These are phyloP conservation scores for Calcarisporium arbuscula DNA, from an alignment of 2,329 filamentous ascomycete species.

Conservation along the genomic window DNA sequence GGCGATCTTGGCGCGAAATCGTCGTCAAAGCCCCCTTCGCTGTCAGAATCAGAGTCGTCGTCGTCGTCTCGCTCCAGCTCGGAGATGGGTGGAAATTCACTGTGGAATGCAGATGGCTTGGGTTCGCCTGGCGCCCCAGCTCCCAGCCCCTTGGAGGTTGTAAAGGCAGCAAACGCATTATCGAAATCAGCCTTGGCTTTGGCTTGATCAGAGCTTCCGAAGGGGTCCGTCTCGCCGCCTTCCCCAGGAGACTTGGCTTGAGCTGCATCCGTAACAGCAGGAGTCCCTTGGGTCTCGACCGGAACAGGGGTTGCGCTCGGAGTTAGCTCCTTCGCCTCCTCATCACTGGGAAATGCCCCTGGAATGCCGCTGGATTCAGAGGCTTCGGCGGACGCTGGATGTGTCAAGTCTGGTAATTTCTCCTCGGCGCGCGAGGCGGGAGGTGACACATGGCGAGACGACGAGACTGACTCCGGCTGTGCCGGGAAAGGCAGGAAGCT, in stretches of 20 bases:
- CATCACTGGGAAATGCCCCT: conserved; percentile 8
- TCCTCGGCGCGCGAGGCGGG: conserved; percentile 52
- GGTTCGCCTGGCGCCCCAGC: conserved; percentile 31
- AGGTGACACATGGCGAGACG: conserved; percentile 72
- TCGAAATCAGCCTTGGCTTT: conserved; percentile 79
- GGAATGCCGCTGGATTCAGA: conserved; percentile 15
- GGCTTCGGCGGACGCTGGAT: conserved; percentile 35
- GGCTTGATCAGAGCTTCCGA: conserved; percentile 44
- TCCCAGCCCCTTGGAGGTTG: conserved; percentile 43
- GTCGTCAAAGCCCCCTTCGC: conserved; percentile 85
- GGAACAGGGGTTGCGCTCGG: conserved; percentile 21
- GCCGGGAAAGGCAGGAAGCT: conserved; percentile 66
- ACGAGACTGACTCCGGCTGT: conserved; percentile 62
- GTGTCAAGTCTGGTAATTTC: too few species aligned
- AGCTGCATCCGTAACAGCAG: conserved; percentile 10
- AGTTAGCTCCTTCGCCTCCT: conserved; percentile 14
- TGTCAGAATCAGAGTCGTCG: conserved; percentile 76
- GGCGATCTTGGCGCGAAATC: conserved; percentile 70
- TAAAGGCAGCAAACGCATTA: conserved; percentile 74
- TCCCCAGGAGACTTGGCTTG: conserved; percentile 14
- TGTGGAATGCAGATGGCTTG: conserved; percentile 52
- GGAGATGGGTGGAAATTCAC: conserved; percentile 91
- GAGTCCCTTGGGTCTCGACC: conserved; percentile 15
- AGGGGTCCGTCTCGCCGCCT: conserved; percentile 37
- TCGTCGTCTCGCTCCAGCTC: conserved; percentile 76